A percentile compares a stretch with the other conserved stretches of the same genome.
Conservation (phyloP, 176 grass and related monocot genomes). For the Bromus sterilis region DNA sequence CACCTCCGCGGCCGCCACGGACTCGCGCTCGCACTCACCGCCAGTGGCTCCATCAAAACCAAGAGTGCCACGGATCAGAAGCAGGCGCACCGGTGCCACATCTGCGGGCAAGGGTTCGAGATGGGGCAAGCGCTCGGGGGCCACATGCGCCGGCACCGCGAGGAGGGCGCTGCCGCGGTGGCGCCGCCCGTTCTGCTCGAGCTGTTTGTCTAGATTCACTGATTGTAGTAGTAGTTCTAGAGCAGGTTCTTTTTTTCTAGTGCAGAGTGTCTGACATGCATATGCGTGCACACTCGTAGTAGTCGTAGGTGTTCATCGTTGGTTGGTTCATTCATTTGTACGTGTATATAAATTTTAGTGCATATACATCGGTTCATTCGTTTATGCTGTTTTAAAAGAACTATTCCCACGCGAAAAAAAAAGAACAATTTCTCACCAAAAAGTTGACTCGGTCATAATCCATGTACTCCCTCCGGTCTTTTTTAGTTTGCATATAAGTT, state of each 20-base stretch:
- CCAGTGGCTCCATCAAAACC: neutral
- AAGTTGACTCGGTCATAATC: too few relatives aligned
- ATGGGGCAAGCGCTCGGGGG: conserved; percentile 58
- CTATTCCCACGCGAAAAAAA: too few relatives aligned
- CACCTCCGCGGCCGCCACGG: conserved; percentile 36
- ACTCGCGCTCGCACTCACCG: conserved; percentile 24
- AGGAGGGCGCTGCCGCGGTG: neutral
- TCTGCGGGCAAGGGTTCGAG: conserved; percentile 50
- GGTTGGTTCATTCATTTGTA: neutral
- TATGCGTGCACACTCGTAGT: neutral
- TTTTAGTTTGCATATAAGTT: too few relatives aligned
- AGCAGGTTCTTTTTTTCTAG: too few relatives aligned
- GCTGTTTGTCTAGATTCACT: conserved; percentile 24
- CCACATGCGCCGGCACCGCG: conserved; percentile 56
- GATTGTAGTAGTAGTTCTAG: neutral
- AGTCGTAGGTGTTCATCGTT: neutral
- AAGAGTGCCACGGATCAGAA: neutral
- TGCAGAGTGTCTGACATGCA: neutral
- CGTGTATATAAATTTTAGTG: too few relatives aligned
- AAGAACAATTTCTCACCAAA: too few relatives aligned
- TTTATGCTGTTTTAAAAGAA: too few relatives aligned
- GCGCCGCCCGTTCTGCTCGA: conserved; percentile 32
- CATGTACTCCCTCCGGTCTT: too few relatives aligned
- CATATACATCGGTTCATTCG: too few relatives aligned
- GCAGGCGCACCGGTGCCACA: conserved; percentile 28